These are phyloP conservation scores for Phascolomyces articulosus DNA, from an alignment of 371 early-diverging fungal species.

Conservation along the genomic window DNA sequence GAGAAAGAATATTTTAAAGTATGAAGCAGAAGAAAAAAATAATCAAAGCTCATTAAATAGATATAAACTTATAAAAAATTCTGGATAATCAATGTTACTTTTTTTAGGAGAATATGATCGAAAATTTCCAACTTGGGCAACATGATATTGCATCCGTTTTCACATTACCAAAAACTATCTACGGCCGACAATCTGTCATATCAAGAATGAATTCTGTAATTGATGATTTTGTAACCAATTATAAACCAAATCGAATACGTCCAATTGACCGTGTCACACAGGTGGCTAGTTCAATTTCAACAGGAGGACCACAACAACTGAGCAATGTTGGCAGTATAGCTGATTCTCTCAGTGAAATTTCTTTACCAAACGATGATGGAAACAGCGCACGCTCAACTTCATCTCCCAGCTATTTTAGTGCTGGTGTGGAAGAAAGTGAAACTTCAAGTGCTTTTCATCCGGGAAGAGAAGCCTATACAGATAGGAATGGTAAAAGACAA, in stretches of 20 bases:
- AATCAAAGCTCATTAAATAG: too few species aligned
- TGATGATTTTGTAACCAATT: slow-evolving; percentile 30
- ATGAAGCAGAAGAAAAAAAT: neutral
- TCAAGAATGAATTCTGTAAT: slow-evolving; percentile 38
- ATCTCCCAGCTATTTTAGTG: slow-evolving; percentile 38
- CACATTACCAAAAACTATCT: slow-evolving; percentile 42
- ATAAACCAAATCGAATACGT: slow-evolving; percentile 20
- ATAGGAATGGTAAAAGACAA: neutral
- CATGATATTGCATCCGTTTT: slow-evolving; percentile 50
- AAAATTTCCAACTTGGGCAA: slow-evolving; percentile 40
- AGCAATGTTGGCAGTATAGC: slow-evolving; percentile 2
- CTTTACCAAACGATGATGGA: slow-evolving; percentile 42
- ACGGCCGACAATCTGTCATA: slow-evolving; percentile 42
- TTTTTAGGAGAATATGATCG: slow-evolving; percentile 10
- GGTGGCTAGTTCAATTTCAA: slow-evolving; percentile 18
- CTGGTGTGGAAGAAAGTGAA: slow-evolving; percentile 31
- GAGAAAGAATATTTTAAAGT: neutral
- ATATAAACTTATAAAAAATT: too few species aligned
- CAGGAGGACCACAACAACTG: neutral
- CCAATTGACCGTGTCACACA: slow-evolving; percentile 6
- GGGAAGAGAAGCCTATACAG: neutral
- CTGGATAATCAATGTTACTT: too few species aligned
- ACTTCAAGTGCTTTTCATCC: slow-evolving; percentile 15
- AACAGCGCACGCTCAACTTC: slow-evolving; percentile 45
- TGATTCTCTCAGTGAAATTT: neutral